Evolutionary conservation across 106 monocot species (phyloP).

Genomic region (Xerophyta viscosa): DNA sequence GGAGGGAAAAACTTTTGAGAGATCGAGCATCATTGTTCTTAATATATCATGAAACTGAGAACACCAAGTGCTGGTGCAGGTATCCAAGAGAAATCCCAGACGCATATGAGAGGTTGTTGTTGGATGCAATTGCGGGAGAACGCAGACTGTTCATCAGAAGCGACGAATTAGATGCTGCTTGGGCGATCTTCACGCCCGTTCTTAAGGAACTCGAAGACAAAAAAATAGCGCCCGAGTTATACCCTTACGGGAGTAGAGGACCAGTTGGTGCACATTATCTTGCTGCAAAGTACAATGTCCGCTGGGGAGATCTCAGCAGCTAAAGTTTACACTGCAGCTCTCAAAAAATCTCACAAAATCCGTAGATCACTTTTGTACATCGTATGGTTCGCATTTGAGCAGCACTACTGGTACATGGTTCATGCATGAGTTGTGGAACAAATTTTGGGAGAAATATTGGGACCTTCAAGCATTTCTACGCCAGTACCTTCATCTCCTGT

Average conservation of each 20-base stretch:
- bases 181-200: slow-evolving; percentile 79
- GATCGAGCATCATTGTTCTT: no score
- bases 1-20: no score
- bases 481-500: no score
- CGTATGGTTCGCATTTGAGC: no score
- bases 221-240: slow-evolving; percentile 71
- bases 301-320: slow-evolving; percentile 55
- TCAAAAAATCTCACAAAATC: no score
- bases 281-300: slow-evolving; percentile 75
- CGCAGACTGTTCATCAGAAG: slow-evolving; percentile 84
- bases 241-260: slow-evolving; percentile 81
- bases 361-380: no score
- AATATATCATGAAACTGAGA: no score
- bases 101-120: slow-evolving; percentile 82
- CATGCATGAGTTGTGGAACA: no score
- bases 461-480: no score
- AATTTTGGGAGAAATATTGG: no score
- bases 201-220: slow-evolving; percentile 82
- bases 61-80: slow-evolving; percentile 16
- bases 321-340: no score
- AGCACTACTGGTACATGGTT: no score
- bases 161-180: slow-evolving; percentile 86
- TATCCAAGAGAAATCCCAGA: slow-evolving; percentile 91
- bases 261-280: slow-evolving; percentile 82
- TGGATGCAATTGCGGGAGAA: slow-evolving; percentile 93